Percentiles rank a stretch among this genome's conserved stretches.
These are phyloP conservation scores for Aplosporella prunicola DNA, from an alignment of 2,329 filamentous ascomycete genomes.

Conservation along the genomic window DNA sequence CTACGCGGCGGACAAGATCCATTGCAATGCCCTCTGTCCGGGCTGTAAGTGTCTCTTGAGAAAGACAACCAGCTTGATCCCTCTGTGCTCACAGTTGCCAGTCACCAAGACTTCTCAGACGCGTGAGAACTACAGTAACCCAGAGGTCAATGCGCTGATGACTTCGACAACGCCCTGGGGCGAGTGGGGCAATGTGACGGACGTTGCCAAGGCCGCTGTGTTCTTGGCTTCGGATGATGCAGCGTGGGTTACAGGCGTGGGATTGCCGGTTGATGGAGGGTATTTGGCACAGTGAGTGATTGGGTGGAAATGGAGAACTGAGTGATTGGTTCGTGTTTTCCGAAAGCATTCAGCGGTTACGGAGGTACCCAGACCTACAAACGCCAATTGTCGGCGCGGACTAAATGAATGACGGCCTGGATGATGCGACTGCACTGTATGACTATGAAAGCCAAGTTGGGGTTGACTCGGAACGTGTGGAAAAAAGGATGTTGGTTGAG, in stretches of 20 bases:
- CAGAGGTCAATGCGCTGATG: conserved; percentile 3
- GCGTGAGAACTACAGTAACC: conserved; percentile 20
- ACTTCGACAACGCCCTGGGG: conserved; percentile 21
- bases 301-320: neutral
- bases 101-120: conserved; percentile 27
- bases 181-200: conserved; percentile 16
- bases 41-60: conserved; percentile 26
- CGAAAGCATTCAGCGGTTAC: no score
- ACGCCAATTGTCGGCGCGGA: no score
- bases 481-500: no score
- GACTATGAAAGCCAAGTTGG: no score
- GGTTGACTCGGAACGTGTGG: no score
- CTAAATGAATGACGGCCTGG: no score
- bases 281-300: conserved; percentile 16
- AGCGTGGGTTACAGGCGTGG: conserved; percentile 32
- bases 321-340: no score
- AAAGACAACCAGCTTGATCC: neutral
- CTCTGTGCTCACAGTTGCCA: conserved; percentile 8
- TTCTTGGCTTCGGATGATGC: conserved; percentile 38
- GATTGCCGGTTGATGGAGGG: conserved; percentile 35
- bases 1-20: conserved; percentile 33
- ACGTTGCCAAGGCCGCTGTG: conserved; percentile 28
- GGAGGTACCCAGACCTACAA: no score
- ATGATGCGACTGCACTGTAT: no score
- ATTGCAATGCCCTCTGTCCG: conserved; percentile 35